Percentiles rank a stretch among this genome's conserved stretches.
Conservation (phyloP, 2,329 filamentous ascomycete genomes). For the Diplocarpon mali region DNA sequence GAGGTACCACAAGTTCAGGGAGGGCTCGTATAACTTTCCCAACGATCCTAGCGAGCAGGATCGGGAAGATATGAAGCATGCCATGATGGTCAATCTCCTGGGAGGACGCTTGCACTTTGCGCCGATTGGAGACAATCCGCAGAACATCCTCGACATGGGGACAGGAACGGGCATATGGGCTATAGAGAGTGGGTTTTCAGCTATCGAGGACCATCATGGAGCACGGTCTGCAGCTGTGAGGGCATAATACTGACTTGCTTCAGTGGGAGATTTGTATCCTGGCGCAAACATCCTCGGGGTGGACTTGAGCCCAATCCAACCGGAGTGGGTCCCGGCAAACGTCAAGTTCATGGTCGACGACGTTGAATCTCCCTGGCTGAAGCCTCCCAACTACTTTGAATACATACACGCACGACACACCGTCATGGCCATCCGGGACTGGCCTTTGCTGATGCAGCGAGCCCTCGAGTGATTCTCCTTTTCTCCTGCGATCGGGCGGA, state of each 20-base stretch:
- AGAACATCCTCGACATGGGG: constrained; percentile 44
- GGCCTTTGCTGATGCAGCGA: constrained; percentile 37
- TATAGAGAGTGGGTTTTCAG: constrained; percentile 35
- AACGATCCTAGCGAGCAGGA: constrained; percentile 51
- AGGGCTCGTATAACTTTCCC: constrained; percentile 45
- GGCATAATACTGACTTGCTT: constrained; percentile 9
- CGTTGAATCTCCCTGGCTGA: constrained; percentile 42
- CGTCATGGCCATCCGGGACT: constrained; percentile 44
- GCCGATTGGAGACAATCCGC: constrained; percentile 36
- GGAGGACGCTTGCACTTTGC: constrained; percentile 36
- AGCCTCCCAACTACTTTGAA: constrained; percentile 44
- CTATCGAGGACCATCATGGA: not conserved
- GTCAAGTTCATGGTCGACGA: constrained; percentile 57
- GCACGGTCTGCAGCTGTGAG: not conserved
- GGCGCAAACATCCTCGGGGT: constrained; percentile 39
- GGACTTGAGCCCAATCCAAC: constrained; percentile 49
- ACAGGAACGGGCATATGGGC: constrained; percentile 50
- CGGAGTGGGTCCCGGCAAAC: constrained; percentile 47
- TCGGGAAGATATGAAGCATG: constrained; percentile 40
- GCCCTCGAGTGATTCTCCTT: constrained; percentile 33
- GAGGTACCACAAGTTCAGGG: constrained; percentile 44
- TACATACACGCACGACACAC: constrained; percentile 50
- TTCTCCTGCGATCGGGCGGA: not conserved
- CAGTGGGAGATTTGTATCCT: constrained; percentile 40
- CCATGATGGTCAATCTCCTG: constrained; percentile 21